Conservation (phyloP, 2,329 filamentous ascomycete genomes). For the Bimuria novae-zelandiae region DNA sequence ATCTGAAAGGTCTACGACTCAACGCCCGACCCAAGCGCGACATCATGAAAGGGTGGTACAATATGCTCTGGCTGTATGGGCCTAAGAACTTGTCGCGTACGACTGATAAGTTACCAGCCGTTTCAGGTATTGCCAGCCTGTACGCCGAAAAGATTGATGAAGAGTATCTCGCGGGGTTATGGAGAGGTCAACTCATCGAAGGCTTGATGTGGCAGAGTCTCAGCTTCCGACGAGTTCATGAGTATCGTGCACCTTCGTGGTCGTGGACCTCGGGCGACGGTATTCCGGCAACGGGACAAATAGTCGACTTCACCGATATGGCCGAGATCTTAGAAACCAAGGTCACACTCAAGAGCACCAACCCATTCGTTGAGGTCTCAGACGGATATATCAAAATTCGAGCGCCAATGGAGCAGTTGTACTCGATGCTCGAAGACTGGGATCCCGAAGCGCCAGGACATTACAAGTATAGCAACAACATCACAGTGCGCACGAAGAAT, state of each 20-base stretch:
- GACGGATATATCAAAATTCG: conserved; percentile 10
- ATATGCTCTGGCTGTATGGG: conserved; percentile 5
- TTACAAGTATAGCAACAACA: conserved; percentile 2
- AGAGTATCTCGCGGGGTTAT: conserved; percentile 17
- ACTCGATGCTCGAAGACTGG: not conserved
- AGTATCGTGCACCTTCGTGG: conserved; percentile 18
- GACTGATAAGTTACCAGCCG: conserved; percentile 13
- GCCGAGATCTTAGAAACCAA: conserved; percentile 9
- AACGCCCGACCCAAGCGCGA: not conserved
- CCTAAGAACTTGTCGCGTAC: conserved; percentile 1
- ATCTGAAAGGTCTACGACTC: not conserved
- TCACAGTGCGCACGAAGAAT: conserved; percentile 8
- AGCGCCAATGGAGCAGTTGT: conserved; percentile 8
- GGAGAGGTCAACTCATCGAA: conserved; percentile 9
- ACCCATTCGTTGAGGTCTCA: conserved; percentile 11
- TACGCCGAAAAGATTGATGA: conserved; percentile 7
- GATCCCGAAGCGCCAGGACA: conserved; percentile 5
- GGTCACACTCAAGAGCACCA: conserved; percentile 6
- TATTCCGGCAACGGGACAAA: conserved; percentile 2
- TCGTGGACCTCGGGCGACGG: conserved; percentile 16
- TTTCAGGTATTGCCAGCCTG: conserved; percentile 10
- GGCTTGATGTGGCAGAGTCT: conserved; percentile 10
- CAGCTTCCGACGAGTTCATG: not conserved
- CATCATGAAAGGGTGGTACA: conserved; percentile 3
- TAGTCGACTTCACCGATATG: not conserved